Evolutionary conservation across 202 grass and related monocot species (phyloP).

Genomic region (Bolboschoenoplectus hybrid): DNA sequence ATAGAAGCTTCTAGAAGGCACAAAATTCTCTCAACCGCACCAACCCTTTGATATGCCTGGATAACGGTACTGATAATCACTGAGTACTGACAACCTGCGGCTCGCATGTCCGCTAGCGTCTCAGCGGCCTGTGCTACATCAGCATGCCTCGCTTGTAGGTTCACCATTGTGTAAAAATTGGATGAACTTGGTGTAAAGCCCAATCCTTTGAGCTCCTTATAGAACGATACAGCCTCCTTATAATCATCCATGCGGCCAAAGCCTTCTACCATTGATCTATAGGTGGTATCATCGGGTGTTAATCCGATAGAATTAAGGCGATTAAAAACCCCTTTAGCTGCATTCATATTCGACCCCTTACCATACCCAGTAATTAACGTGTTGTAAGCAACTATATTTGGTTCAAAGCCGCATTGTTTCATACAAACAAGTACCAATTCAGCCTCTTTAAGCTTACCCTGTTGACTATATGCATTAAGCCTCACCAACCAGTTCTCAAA

Average conservation of each 20-base stretch:
- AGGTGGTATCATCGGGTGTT: constrained; percentile 87
- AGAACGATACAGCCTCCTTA: constrained; percentile 55
- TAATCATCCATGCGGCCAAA: constrained; percentile 73
- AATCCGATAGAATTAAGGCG: constrained; percentile 55
- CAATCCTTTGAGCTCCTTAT: constrained; percentile 62
- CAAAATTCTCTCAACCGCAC: constrained; percentile 61
- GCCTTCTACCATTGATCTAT: constrained; percentile 93
- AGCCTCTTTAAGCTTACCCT: constrained; percentile 78
- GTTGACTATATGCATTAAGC: constrained; percentile 85
- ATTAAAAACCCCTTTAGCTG: constrained; percentile 56
- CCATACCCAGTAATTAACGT: constrained; percentile 96
- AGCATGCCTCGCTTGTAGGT: constrained; percentile 71
- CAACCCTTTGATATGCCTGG: constrained; percentile 64
- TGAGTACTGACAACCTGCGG: constrained; percentile 64
- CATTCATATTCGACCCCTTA: constrained; percentile 53
- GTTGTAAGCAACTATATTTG: constrained; percentile 88
- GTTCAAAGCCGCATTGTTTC: constrained; percentile 49
- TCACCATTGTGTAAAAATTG: constrained; percentile 94
- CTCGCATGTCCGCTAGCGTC: constrained; percentile 70
- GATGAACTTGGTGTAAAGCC: constrained; percentile 79
- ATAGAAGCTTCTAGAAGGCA: constrained; percentile 66
- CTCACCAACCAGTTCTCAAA: constrained; percentile 85
- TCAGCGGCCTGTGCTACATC: constrained; percentile 55
- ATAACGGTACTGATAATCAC: constrained; percentile 70
- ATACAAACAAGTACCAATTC: constrained; percentile 63